These are phyloP conservation scores for Aphanomyces invadans DNA, from an alignment of 352 stramenopile genomes.

Conservation along the genomic window DNA sequence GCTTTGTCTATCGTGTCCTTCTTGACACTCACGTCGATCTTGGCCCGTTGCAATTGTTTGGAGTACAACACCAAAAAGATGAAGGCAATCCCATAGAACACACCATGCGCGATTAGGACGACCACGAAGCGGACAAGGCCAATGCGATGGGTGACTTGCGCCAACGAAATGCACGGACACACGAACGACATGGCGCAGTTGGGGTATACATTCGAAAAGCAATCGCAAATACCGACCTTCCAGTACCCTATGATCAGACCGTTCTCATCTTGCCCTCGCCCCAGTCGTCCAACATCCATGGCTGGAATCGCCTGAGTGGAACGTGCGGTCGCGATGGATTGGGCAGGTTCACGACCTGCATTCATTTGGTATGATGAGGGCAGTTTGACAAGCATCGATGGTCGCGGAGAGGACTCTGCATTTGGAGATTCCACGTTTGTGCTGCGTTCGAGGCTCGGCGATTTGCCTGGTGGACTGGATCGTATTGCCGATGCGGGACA, in stretches of 20 bases:
- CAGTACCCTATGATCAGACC: slow-evolving; percentile 16
- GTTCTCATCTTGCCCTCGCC: background rate
- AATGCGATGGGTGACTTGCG: slow-evolving; percentile 3
- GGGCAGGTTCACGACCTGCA: background rate
- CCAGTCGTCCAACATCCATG: background rate
- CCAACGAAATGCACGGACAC: slow-evolving; percentile 16
- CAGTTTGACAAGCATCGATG: background rate
- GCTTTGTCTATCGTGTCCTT: background rate
- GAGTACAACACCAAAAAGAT: background rate
- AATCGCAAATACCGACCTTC: slow-evolving; percentile 8
- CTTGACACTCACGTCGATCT: background rate
- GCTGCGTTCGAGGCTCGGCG: too few relatives aligned
- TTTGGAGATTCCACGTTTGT: too few relatives aligned
- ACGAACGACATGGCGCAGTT: background rate
- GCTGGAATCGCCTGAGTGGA: background rate
- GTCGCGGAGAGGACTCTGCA: too few relatives aligned
- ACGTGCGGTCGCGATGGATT: background rate
- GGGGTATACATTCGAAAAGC: background rate
- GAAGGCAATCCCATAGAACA: background rate
- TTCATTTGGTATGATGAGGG: too few relatives aligned
- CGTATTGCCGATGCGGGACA: too few relatives aligned
- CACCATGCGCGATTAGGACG: background rate
- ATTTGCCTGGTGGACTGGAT: too few relatives aligned
- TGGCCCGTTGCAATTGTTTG: background rate
- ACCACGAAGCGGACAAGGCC: background rate